These are phyloP conservation scores for Prunus dulcis DNA, from an alignment of 306 rosid species.

Conservation along the genomic window DNA sequence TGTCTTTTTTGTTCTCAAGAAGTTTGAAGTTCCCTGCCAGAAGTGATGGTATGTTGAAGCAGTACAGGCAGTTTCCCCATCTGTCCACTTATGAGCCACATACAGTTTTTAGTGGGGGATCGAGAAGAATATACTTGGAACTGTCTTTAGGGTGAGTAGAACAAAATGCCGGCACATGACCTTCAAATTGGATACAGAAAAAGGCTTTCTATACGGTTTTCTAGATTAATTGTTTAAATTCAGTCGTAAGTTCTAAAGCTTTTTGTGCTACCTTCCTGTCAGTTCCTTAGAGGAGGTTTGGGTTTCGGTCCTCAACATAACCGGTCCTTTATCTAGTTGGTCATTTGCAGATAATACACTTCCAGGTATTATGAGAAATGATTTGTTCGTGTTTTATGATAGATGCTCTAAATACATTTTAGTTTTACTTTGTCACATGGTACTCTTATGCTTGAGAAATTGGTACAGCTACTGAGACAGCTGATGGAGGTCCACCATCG, in stretches of 20 bases:
- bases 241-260: slow-evolving; percentile 2
- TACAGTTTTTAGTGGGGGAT: slow-evolving; percentile 35
- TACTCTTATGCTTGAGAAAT: slow-evolving; percentile 19
- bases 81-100: slow-evolving; percentile 46
- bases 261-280: slow-evolving; percentile 25
- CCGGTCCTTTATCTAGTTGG: slow-evolving; percentile 98
- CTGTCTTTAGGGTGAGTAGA: slow-evolving; percentile 83
- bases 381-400: background rate
- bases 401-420: background rate
- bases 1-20: slow-evolving; percentile 71
- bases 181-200: background rate
- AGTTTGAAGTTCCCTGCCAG: slow-evolving; percentile 75
- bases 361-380: slow-evolving; percentile 52
- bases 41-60: slow-evolving; percentile 46
- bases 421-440: slow-evolving; percentile 19
- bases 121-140: slow-evolving; percentile 71
- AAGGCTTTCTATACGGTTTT: slow-evolving; percentile 7
- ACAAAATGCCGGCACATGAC: slow-evolving; percentile 5
- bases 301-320: slow-evolving; percentile 88
- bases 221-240: background rate
- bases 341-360: slow-evolving; percentile 81
- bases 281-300: slow-evolving; percentile 89
- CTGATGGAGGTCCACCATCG: slow-evolving; percentile 68
- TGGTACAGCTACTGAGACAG: slow-evolving; percentile 57
- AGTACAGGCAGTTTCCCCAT: slow-evolving; percentile 54